These are phyloP conservation scores for Fragilaria crotonensis DNA, from an alignment of 108 stramenopile species.

Conservation along the genomic window DNA sequence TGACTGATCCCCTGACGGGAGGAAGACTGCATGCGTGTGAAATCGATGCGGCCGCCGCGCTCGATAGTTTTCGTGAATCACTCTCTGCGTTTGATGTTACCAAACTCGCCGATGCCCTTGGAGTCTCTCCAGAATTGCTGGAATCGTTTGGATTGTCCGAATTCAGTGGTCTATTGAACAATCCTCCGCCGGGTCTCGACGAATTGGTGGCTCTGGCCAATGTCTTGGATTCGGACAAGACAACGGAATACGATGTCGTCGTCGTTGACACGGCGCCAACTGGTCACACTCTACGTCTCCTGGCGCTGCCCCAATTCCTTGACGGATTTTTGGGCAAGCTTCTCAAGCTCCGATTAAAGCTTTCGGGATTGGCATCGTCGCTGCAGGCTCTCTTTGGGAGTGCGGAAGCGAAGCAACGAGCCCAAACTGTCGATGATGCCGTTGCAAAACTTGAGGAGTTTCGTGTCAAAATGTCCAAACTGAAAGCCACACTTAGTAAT, in stretches of 20 bases:
- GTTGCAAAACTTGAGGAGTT: constrained; percentile 61
- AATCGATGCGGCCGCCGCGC: constrained; percentile 75
- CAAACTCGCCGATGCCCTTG: constrained; percentile 46
- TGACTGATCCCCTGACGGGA: constrained; percentile 64
- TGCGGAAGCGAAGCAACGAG: constrained; percentile 31
- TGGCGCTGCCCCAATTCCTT: constrained; percentile 79
- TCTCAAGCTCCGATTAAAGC: constrained; percentile 57
- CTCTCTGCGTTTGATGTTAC: constrained; percentile 65
- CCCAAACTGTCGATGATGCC: constrained; percentile 65
- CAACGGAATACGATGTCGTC: constrained; percentile 75
- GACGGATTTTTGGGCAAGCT: constrained; percentile 78
- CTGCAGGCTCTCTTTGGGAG: constrained; percentile 68
- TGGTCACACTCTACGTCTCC: constrained; percentile 86
- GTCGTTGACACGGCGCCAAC: constrained; percentile 91
- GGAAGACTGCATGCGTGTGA: constrained; percentile 73
- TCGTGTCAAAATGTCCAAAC: constrained; percentile 40
- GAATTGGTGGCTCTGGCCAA: constrained; percentile 87
- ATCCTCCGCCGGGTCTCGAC: constrained; percentile 94
- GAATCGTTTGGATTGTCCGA: constrained; percentile 69
- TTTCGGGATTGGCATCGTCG: constrained; percentile 62
- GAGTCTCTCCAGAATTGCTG: constrained; percentile 50
- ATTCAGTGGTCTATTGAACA: constrained; percentile 70
- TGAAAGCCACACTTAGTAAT: constrained; percentile 46
- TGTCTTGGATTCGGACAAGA: constrained; percentile 58
- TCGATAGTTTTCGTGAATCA: constrained; percentile 57